phyloP scores from a whole-genome alignment of 768 basidiomycete genomes.

The Boletus barrowsii region DNA sequence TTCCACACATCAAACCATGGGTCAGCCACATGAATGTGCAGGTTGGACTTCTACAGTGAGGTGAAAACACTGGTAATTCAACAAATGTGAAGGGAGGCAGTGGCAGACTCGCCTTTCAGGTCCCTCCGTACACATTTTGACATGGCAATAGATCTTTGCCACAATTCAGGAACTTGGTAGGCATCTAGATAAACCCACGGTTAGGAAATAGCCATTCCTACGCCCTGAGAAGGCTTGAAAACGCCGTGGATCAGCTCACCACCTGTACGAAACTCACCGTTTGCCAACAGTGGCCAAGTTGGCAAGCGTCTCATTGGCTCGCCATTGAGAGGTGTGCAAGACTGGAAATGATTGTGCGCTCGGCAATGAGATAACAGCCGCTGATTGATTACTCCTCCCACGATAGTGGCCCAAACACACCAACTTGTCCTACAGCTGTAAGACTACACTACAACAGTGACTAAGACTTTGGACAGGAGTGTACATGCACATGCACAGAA shows the following conservation, averaged over 20 bases:
- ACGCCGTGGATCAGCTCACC: background rate
- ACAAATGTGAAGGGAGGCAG: background rate
- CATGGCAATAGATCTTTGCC: background rate
- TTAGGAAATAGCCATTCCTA: background rate
- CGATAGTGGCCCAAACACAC: background rate
- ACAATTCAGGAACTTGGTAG: constrained; percentile 3
- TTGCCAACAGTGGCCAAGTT: constrained; percentile 12
- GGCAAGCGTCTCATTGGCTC: background rate
- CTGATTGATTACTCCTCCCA: constrained; percentile 6
- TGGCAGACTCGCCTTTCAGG: background rate
- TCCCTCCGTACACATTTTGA: background rate
- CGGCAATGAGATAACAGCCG: background rate
- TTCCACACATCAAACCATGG: background rate
- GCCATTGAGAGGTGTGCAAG: background rate
- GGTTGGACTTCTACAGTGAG: background rate
- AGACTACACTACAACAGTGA: constrained; percentile 27
- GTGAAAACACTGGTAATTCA: background rate
- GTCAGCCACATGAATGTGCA: constrained; percentile 9
- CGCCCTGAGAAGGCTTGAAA: background rate
- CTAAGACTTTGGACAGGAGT: constrained; percentile 26
- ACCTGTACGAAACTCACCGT: constrained; percentile 5
- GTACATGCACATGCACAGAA: constrained; percentile 26
- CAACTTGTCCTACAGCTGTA: constrained; percentile 12
- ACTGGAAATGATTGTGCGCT: background rate
- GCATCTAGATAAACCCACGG: background rate